phyloP scores from a whole-genome alignment of 352 stramenopile species.

The Globisporangium lucens region DNA sequence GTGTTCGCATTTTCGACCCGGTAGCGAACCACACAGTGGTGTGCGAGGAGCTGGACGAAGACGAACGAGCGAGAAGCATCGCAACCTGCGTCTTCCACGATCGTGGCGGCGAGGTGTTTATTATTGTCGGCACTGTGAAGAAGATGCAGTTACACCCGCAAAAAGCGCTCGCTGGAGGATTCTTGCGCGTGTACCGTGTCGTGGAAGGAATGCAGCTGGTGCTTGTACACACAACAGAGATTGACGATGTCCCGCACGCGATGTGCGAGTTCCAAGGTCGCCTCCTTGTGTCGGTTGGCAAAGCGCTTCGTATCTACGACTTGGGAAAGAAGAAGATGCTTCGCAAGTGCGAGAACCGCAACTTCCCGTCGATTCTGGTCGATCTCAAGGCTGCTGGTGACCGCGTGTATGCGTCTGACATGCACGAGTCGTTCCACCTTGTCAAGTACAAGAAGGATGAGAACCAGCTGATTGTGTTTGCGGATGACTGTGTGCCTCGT shows the following conservation, averaged over 20 bases:
- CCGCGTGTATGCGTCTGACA: constrained; percentile 95
- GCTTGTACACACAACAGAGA: constrained; percentile 95
- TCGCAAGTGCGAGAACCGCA: constrained; percentile 97
- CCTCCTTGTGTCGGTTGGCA: constrained; percentile 96
- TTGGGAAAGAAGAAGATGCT: constrained; percentile 99
- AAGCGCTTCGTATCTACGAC: constrained; percentile 96
- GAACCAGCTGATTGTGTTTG: constrained; percentile 96
- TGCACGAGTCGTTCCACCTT: constrained; percentile 96
- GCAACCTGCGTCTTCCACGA: constrained; percentile 94
- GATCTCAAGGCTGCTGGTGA: constrained; percentile 93
- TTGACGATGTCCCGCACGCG: constrained; percentile 95
- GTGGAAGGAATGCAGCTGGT: constrained; percentile 92
- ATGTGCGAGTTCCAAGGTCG: constrained; percentile 97
- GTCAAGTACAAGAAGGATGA: constrained; percentile 97
- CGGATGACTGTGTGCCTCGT: constrained; percentile 91
- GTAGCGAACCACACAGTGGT: constrained; percentile 81
- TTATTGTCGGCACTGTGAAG: constrained; percentile 96
- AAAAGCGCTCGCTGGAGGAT: constrained; percentile 54
- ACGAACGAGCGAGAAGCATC: constrained; percentile 94
- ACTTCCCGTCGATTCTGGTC: constrained; percentile 92
- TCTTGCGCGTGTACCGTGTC: constrained; percentile 93
- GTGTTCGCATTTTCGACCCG: constrained; percentile 97
- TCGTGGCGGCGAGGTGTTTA: constrained; percentile 94
- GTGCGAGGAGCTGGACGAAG: constrained; percentile 91
- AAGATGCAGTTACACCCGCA: constrained; percentile 94